Base-by-base conservation (phyloP, 768 basidiomycete genomes). In the Erythrobasidium yunnanense region DNA sequence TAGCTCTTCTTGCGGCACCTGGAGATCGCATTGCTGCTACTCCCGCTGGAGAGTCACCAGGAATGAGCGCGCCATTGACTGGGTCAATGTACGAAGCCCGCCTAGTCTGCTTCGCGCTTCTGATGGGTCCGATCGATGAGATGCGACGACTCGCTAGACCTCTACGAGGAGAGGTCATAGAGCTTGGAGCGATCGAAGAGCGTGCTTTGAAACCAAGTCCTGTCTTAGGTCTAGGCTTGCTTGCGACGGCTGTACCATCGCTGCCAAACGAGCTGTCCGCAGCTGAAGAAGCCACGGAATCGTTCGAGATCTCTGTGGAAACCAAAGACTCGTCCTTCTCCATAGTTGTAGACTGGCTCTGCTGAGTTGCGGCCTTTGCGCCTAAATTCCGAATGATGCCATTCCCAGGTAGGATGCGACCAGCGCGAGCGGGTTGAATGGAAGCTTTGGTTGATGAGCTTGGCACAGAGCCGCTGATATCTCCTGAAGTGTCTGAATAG, bases 81-180 rank as follows among this genome's bases (percentile, higher is more conserved):
- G 35, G 55, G 23, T 38, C 45, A 42, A 56, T 42, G 38, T 22
- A 42, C 3, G 65, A 66, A 3, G 34, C 27, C 3, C 62, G 62
- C 32, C 29, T 65, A 22, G 30, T 65, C 38, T 65, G 30, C 34
- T 65, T 65, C 20, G 62, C 62, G 54, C 62, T 65, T 20, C 62
- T 27, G 18, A 65, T 52, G 27, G 62, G 62, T n/a, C 62, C 62
- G 23, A 65, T 57, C 20, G 29, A 27, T 11, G 62, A 65, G 2
- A 32, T 27, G 51, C 53, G 23, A 11, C 54, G 20, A 20, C 32
- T 2, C 13, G 5, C 29, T 33, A 29, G 23, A 22, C 47, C 45
- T 49, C n/a, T 50, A 6, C 27, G 50, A 8, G 62, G 62, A 18
- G 62, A 34, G 13, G 34, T 32, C 11, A 27, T 32, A 18, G 18